These are phyloP conservation scores for Trichoderma erinaceum DNA, from an alignment of 495 filamentous ascomycete genomes.

Conservation along the genomic window DNA sequence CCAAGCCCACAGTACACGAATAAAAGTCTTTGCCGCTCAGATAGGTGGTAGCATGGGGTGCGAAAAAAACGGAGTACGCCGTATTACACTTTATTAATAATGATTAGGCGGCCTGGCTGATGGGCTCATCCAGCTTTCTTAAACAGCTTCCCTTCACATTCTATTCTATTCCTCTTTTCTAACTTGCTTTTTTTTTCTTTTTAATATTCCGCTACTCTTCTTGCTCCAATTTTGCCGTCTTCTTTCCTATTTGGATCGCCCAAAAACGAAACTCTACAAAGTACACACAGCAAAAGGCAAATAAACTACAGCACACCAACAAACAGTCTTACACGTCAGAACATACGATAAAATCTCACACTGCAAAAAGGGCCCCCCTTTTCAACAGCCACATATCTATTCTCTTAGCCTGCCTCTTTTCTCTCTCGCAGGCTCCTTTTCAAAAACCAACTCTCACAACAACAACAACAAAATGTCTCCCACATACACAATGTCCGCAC, in stretches of 20 bases:
- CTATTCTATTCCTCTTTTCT: not conserved
- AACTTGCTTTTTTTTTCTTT: not conserved
- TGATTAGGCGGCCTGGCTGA: not conserved
- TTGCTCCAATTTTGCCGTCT: not conserved
- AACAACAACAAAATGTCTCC: conserved; percentile 37
- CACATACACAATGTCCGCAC: conserved; percentile 48
- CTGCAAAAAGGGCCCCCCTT: too few relatives aligned
- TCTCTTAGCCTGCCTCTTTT: not conserved
- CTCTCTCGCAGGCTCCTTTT: not conserved
- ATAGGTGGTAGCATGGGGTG: too few relatives aligned
- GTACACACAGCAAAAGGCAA: too few relatives aligned
- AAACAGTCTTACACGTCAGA: too few relatives aligned
- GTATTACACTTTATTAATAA: too few relatives aligned
- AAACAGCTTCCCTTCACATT: not conserved
- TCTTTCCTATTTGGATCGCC: not conserved
- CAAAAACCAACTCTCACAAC: not conserved
- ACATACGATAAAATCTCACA: too few relatives aligned
- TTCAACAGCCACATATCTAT: too few relatives aligned
- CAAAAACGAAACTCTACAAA: not conserved
- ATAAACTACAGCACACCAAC: too few relatives aligned
- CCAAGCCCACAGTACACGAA: too few relatives aligned
- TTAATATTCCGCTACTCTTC: not conserved
- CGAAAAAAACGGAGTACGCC: too few relatives aligned
- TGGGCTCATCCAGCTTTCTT: not conserved
- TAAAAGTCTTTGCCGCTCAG: too few relatives aligned